Percentiles rank a stretch among this genome's conserved stretches.
These are phyloP conservation scores for Apodospora peruviana DNA, from an alignment of 495 filamentous ascomycete genomes.

Conservation along the genomic window DNA sequence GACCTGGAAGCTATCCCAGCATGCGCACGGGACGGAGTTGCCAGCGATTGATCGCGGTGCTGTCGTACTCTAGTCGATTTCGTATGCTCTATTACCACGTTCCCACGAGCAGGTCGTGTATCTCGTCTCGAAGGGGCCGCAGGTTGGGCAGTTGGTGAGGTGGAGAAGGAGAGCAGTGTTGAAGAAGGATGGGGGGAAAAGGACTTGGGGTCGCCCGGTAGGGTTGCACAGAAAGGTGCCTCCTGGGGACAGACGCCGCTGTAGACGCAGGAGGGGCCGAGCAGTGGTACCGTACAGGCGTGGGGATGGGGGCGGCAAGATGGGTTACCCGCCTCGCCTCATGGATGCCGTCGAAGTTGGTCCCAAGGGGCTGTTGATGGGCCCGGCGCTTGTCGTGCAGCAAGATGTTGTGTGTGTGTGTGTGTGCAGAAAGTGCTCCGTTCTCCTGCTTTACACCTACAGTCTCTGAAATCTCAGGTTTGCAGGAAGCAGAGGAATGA, in stretches of 20 bases:
- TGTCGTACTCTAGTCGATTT: slow-evolving; percentile 14
- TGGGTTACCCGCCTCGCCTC: slow-evolving; percentile 26
- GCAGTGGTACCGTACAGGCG: slow-evolving; percentile 9
- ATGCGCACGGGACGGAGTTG: slow-evolving; percentile 13
- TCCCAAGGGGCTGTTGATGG: slow-evolving; percentile 6
- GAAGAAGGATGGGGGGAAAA: slow-evolving; percentile 29
- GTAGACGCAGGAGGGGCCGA: slow-evolving; percentile 27
- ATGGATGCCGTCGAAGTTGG: slow-evolving; percentile 11
- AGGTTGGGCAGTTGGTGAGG: slow-evolving; percentile 11
- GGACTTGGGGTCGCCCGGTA: slow-evolving; percentile 20
- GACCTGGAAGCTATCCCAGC: slow-evolving; percentile 16
- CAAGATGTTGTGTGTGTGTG: slow-evolving; percentile 6
- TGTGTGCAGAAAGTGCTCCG: neutral
- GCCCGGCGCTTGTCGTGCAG: slow-evolving; percentile 32
- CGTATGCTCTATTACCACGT: slow-evolving; percentile 6
- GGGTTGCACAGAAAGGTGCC: slow-evolving; percentile 23
- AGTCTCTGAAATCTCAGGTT: slow-evolving; percentile 2
- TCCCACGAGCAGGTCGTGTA: too few species aligned
- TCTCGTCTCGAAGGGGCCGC: too few species aligned
- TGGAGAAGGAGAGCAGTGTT: slow-evolving; percentile 22
- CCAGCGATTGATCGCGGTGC: slow-evolving; percentile 6
- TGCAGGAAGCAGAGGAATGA: slow-evolving; percentile 1
- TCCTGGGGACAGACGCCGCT: slow-evolving; percentile 29
- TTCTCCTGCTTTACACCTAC: too few species aligned
- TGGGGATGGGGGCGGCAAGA: slow-evolving; percentile 26